Evolutionary conservation across 1,139 yeast species (phyloP).

Genomic region (Pichiaceae sp.): DNA sequence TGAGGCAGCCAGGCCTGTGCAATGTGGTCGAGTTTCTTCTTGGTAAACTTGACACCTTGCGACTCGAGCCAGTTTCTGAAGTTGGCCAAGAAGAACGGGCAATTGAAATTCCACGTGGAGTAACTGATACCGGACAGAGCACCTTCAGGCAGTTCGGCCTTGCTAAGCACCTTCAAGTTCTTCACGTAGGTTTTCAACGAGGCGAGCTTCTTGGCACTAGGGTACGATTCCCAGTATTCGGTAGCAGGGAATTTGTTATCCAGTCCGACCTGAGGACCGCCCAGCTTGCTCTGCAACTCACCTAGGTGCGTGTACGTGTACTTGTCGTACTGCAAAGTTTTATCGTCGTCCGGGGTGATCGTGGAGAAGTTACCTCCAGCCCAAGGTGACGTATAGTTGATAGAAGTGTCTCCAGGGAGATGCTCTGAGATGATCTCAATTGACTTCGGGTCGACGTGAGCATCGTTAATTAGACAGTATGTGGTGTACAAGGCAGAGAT

Average conservation of each 20-base stretch:
- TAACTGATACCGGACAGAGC: conserved; percentile 45
- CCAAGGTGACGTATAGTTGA: conserved; percentile 68
- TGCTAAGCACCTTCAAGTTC: conserved; percentile 30
- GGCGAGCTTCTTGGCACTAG: conserved; percentile 33
- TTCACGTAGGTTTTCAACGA: conserved; percentile 39
- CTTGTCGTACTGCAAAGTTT: conserved; percentile 44
- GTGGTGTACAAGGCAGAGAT: conserved; percentile 64
- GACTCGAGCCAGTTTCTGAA: conserved; percentile 33
- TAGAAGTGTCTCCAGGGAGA: conserved; percentile 68
- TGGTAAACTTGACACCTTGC: conserved; percentile 41
- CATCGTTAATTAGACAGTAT: conserved; percentile 37
- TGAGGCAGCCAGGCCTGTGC: conserved; percentile 38
- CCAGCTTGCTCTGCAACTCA: conserved; percentile 37
- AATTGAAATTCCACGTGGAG: conserved; percentile 58
- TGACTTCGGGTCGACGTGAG: conserved; percentile 37
- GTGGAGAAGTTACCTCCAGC: conserved; percentile 73
- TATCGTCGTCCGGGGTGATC: conserved; percentile 50
- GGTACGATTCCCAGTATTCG: conserved; percentile 46
- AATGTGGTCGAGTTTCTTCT: conserved; percentile 40
- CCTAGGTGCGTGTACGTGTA: conserved; percentile 43
- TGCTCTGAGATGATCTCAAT: conserved; percentile 51
- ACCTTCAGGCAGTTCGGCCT: conserved; percentile 35
- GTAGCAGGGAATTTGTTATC: conserved; percentile 42
- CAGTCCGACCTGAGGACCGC: conserved; percentile 47
- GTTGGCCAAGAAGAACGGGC: conserved; percentile 47